phyloP scores from a whole-genome alignment of 768 basidiomycete species.

The Serendipita vermifera region DNA sequence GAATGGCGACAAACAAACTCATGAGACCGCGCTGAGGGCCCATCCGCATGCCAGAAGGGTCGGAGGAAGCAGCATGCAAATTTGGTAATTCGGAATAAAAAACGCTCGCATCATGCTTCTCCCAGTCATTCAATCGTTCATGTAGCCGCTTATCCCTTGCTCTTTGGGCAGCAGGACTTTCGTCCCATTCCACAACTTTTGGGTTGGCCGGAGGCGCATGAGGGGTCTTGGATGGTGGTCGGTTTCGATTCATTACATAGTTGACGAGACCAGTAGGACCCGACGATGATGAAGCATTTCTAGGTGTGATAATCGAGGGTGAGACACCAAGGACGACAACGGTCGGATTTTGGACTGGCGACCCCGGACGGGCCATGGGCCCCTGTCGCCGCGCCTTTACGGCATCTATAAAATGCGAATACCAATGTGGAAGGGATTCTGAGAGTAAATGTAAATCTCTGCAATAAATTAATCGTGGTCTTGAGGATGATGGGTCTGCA shows the following conservation, averaged over 20 bases:
- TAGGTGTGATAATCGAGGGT: conserved; percentile 49
- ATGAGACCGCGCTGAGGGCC: not conserved
- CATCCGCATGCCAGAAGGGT: not conserved
- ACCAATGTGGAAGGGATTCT: conserved; percentile 62
- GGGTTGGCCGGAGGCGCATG: not conserved
- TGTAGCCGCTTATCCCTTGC: conserved; percentile 61
- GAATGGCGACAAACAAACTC: conserved; percentile 8
- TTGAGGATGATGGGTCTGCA: conserved; percentile 19
- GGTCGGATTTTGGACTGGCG: conserved; percentile 55
- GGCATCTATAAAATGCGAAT: conserved; percentile 60
- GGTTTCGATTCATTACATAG: conserved; percentile 35
- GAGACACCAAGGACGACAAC: conserved; percentile 82
- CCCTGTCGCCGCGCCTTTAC: conserved; percentile 66
- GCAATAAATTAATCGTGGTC: conserved; percentile 68
- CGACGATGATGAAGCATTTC: conserved; percentile 24
- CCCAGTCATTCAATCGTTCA: conserved; percentile 63
- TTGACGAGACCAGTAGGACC: conserved; percentile 19
- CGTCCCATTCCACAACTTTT: conserved; percentile 39
- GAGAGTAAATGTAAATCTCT: conserved; percentile 72
- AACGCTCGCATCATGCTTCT: conserved; percentile 38
- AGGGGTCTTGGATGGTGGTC: conserved; percentile 9
- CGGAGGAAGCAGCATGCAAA: conserved; percentile 25
- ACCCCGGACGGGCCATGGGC: conserved; percentile 42
- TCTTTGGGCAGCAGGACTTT: conserved; percentile 50
- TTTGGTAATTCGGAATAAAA: conserved; percentile 53